Evolutionary conservation across 2,329 filamentous ascomycete genomes (phyloP), one percentile per base, ranked within the genome.

Genomic region (Apiospora hydei): DNA sequence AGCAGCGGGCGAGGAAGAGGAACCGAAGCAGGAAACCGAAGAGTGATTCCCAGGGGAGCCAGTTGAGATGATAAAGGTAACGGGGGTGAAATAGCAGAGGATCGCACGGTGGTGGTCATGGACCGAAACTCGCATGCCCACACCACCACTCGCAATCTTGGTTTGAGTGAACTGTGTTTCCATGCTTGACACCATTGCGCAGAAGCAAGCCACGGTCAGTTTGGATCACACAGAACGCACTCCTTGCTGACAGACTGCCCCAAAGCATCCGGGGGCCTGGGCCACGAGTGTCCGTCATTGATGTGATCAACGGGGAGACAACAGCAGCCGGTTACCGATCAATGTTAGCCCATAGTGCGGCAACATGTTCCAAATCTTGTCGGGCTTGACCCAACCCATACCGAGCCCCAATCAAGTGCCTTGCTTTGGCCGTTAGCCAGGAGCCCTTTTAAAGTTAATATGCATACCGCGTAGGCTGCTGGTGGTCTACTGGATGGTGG

Each of bases 41-140:
- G 5, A 47, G 66, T 16, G 46, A 30, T 26, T 18, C 14, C 66
- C 66, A 30, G 44, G 41, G 44, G 43, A 30, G 44, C 41, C 41
- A 46, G 66, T 47, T 30, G 13, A 30, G 41, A 46, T 68, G 66
- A 68, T 46, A 68, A 68, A 47, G 66, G 14, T 46, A 18, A 26
- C 14, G 66, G 44, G n/a, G 41, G 26, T 30, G 41, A 30, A 47
- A 47, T 46, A 47, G 21, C 66, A 41, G 66, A 46, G n/a, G 24
- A 68, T 46, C 26, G 44, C 66, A 68, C 66, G 66, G 44, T 64
- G 57, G 66, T 30, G 57, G 66, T 30, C n/a, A 26, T 30, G n/a
- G 66, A 30, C 66, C 66, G 66, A 68, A 41, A 68, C 66, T 47
- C 66, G 66, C 68, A 69, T 69, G 57, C 57, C 10, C 57, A 61